Conservation (phyloP, 352 stramenopile genomes). For the Discostella stelligera region DNA sequence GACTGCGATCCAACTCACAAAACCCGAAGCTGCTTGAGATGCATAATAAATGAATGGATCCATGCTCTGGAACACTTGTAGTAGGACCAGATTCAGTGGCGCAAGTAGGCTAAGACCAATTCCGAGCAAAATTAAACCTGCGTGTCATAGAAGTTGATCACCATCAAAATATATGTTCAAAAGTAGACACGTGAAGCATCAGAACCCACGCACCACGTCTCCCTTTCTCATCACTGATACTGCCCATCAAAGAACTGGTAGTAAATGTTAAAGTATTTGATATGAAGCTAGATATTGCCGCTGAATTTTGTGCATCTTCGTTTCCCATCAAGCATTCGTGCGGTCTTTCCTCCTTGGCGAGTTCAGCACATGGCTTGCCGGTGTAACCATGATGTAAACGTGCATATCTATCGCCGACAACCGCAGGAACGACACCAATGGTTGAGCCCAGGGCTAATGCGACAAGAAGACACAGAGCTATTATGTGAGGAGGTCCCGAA, state of each 20-base stretch:
- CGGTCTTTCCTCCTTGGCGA: constrained; percentile 49
- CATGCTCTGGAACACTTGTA: constrained; percentile 58
- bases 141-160: constrained; percentile 3
- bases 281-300: constrained; percentile 56
- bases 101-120: constrained; percentile 51
- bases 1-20: constrained; percentile 72
- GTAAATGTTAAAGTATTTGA: constrained; percentile 70
- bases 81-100: constrained; percentile 58
- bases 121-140: constrained; percentile 61
- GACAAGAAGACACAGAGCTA: constrained; percentile 35
- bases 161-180: constrained; percentile 4
- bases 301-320: constrained; percentile 67
- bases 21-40: constrained; percentile 50
- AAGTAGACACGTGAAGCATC: neutral
- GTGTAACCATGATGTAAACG: constrained; percentile 65
- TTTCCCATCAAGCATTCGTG: constrained; percentile 61
- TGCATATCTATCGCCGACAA: constrained; percentile 78
- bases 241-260: constrained; percentile 69
- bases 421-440: constrained; percentile 62
- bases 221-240: constrained; percentile 73
- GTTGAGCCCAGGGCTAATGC: constrained; percentile 60
- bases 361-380: constrained; percentile 36
- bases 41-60: constrained; percentile 72
- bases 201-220: constrained; percentile 48
- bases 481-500: constrained; percentile 43